These are phyloP conservation scores for Cyberlindnera euphorbiiphila DNA, from an alignment of 805 yeast species.

Conservation along the genomic window DNA sequence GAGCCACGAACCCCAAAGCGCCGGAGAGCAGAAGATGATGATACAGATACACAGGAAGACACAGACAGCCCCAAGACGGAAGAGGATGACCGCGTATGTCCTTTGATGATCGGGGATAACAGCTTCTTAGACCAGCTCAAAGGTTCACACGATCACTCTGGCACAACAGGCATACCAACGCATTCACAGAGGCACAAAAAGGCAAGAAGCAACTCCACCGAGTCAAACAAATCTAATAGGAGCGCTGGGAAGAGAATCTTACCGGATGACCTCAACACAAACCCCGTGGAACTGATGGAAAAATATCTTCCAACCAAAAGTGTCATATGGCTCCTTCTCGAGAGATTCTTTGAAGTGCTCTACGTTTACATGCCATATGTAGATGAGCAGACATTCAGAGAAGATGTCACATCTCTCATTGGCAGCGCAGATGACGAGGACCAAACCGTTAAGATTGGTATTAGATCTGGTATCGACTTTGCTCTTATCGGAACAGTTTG, in stretches of 20 bases:
- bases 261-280: slow-evolving; percentile 23
- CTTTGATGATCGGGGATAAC: slow-evolving; percentile 43
- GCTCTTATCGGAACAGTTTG: slow-evolving; percentile 49
- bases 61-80: slow-evolving; percentile 5
- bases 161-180: neutral
- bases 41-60: slow-evolving; percentile 4
- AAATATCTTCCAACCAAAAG: slow-evolving; percentile 50
- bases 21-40: slow-evolving; percentile 5
- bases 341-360: slow-evolving; percentile 53
- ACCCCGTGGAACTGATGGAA: slow-evolving; percentile 34
- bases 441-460: slow-evolving; percentile 28
- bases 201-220: slow-evolving; percentile 18
- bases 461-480: slow-evolving; percentile 37
- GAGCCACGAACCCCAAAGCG: slow-evolving; percentile 1
- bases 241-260: slow-evolving; percentile 9
- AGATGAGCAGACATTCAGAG: slow-evolving; percentile 51
- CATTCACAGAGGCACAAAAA: slow-evolving; percentile 12
- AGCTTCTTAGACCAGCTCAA: slow-evolving; percentile 17
- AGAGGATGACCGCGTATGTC: slow-evolving; percentile 38
- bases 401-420: slow-evolving; percentile 40
- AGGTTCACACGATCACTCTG: neutral
- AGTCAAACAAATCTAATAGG: slow-evolving; percentile 9
- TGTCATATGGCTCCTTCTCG: slow-evolving; percentile 52
- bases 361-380: slow-evolving; percentile 66
- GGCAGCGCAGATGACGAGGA: slow-evolving; percentile 36